Evolutionary conservation across 805 yeast species (phyloP), one percentile per base, ranked within the genome.

Genomic region (Ogataea dorogensis): DNA sequence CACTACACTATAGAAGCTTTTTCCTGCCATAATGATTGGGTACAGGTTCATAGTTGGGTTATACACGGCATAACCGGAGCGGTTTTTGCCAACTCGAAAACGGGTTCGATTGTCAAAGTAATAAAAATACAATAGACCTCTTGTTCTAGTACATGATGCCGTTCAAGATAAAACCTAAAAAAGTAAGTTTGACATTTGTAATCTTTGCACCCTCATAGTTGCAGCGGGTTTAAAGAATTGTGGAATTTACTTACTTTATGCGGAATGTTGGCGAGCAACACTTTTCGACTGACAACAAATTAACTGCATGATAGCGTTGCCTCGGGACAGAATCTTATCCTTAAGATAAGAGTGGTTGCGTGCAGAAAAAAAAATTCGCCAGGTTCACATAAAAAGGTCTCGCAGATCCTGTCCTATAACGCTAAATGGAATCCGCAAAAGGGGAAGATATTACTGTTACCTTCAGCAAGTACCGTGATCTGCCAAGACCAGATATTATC

Each of bases 1-100:
- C 59, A 56, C 61, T 55, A 56, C 59, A 56, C 59, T 54, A 55
- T 48, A 48, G 49, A 41, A 44, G 48, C 48, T 31, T 27, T 28
- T 44, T 44, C 33, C 17, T 19, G 36, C 11, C 23, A 7, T n/a
- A 22, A n/a, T 15, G 9, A 9, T n/a, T n/a, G n/a, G n/a, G n/a
- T n/a, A n/a, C n/a, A n/a, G n/a, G n/a, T n/a, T n/a, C n/a, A n/a
- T n/a, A n/a, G n/a, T n/a, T n/a, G n/a, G n/a, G n/a, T n/a, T n/a
- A n/a, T n/a, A n/a, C n/a, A n/a, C n/a, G n/a, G n/a, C n/a, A n/a
- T n/a, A n/a, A n/a, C n/a, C n/a, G n/a, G n/a, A n/a, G n/a, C n/a
- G n/a, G n/a, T n/a, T n/a, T n/a, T n/a, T n/a, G n/a, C n/a, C n/a
- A n/a, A n/a, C n/a, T n/a, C n/a, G n/a, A n/a, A 11, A 16, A 22